Evolutionary conservation across 2,329 filamentous ascomycete species (phyloP), one percentile per base, ranked within the genome.

Genomic region (Colletotrichum magnum): DNA sequence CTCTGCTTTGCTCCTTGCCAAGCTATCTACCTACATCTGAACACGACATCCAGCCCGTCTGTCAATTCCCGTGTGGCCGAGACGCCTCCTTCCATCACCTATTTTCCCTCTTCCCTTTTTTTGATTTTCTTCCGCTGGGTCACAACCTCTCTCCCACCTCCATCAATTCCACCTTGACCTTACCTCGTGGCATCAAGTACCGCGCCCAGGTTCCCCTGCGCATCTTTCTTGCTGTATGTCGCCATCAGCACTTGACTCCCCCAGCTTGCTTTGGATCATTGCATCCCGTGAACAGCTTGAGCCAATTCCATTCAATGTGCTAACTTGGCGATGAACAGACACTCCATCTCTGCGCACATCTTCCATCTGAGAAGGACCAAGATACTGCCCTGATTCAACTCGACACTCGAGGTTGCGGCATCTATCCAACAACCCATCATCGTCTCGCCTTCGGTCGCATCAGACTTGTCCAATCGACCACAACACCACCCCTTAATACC

Each of bases 111-210:
- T 58, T 59, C 64, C 24, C 56, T 71, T 58, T 61, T 68, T 53
- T 48, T 68, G 16, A 47, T 32, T 52, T 48, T 26, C 53, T 61
- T 39, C 52, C 28, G 18, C 32, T 58, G 15, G 24, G 28, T 32
- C 32, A 47, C 61, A 43, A 51, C 59, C 52, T 61, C 45, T 41
- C 54, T 41, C 58, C 13, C 45, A 41, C 51, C 51, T 51, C 53
- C 52, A 57, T 51, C 65, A 47, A 51, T 63, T 58, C 57, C 59
- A 61, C 69, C 65, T 68, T 71, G 74, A 72, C 69, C 64, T 70
- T 69, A 64, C 67, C 68, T 67, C 16, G 53, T 45, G 32, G 50
- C 56, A 57, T 67, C 45, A 28, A 69, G 66, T 21, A 24, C 26
- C 60, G 66, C 62, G 67, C 62, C 36, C 36, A 16, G 52, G 58